Base-by-base conservation (phyloP, 805 yeast species). In the Monosporozyma aerobia region DNA sequence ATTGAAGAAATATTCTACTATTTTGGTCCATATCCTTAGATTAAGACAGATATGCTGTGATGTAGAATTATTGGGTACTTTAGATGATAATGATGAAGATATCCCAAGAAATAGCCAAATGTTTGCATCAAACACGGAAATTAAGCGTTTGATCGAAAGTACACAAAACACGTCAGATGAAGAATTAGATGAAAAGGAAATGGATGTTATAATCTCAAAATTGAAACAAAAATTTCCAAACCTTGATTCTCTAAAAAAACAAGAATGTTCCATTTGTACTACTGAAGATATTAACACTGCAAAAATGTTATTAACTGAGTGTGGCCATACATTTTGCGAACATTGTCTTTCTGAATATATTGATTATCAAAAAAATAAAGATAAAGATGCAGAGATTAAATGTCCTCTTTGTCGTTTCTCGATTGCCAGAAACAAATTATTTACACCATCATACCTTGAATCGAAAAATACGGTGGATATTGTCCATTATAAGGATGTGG, bases 11-110 rank as follows among this genome's bases (percentile, higher is more conserved):
- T 92, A 87, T 65, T 80, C 94, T 1, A 81, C 86, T 30, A 87
- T 92, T 58, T 71, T 92, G 58, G 84, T 94, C 2, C 94, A 87
- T 63, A 84, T 92, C 51, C 68, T 92, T 56, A 74, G 98, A 52
- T 73, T 92, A 40, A 75, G 98, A 54, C 98, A 92, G 65, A 78
- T 85, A 0, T 92, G 97, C 64, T 89, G 96, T 62, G 97, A 92
- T 64, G 76, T 85, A 16, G 80, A 80, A 51, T 71, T 90, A 53
- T 77, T 90, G 3, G 70, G 77, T 9, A 70, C 73, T 1, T 66
- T 67, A 43, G 76, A 73, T 54, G 84, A 80, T 48, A 76, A 78
- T 63, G 84, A 80, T 55, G 83, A 77, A 33, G 77, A 75, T 48
- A 62, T 74, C 7, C 45, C 56, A 3, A 54, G 55, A 11, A 55